These are phyloP conservation scores for Paraphaeosphaeria minitans DNA, from an alignment of 2,329 filamentous ascomycete species.

Conservation along the genomic window DNA sequence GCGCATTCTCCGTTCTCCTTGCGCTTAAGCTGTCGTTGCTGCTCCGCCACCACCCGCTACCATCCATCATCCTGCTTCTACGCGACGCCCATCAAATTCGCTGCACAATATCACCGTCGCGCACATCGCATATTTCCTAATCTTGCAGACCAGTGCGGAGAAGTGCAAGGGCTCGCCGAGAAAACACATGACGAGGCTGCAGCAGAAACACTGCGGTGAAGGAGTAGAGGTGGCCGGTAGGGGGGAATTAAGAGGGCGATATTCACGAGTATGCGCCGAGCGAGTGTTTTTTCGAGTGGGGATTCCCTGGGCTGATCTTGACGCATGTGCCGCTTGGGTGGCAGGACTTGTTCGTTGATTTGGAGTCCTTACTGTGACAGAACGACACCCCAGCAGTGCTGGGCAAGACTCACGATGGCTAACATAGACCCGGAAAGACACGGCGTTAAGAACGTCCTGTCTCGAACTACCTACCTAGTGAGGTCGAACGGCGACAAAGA, in stretches of 20 bases:
- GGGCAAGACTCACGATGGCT: not conserved
- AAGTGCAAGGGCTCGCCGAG: constrained; percentile 56
- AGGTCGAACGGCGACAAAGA: not conserved
- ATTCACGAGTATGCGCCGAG: constrained; percentile 60
- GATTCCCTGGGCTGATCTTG: constrained; percentile 60
- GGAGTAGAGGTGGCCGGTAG: constrained; percentile 11
- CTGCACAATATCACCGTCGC: constrained; percentile 50
- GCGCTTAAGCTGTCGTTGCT: constrained; percentile 59
- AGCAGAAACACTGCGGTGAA: not conserved
- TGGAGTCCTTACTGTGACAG: constrained; percentile 40
- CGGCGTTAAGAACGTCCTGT: not conserved
- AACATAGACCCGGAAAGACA: not conserved
- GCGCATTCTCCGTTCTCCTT: constrained; percentile 62
- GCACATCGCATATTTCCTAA: constrained; percentile 56
- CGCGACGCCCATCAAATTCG: constrained; percentile 50
- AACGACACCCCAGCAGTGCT: not conserved
- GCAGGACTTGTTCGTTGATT: constrained; percentile 56
- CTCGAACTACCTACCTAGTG: not conserved
- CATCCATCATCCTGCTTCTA: constrained; percentile 50
- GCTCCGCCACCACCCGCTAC: constrained; percentile 50
- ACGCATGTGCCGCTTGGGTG: constrained; percentile 56
- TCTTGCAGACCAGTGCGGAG: constrained; percentile 56
- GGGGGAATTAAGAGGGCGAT: constrained; percentile 50
- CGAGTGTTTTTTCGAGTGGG: constrained; percentile 64
- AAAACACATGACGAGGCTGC: constrained; percentile 38